Evolutionary conservation across 148 eudicot species (phyloP), one percentile per base, ranked within the genome.

Genomic region (Dysphania ambrosioides): DNA sequence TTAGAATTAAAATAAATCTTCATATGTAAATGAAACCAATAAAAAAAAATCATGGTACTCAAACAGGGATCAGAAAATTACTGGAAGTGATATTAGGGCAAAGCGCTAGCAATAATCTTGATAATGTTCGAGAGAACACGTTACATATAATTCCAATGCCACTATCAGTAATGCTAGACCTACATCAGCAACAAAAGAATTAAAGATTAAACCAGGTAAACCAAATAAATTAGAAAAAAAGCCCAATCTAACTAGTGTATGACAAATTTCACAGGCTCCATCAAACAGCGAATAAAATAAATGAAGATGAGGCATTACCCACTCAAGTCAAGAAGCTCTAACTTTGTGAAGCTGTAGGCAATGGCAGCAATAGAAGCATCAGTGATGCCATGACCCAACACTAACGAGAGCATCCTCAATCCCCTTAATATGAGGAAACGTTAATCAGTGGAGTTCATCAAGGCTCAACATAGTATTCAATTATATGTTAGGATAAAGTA

Each of bases 331-430:
- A 95, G 97, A 68, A 85, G 82, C 78, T 92, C 99, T 29, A 95
- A 82, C 44, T 89, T 90, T 66, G 97, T 73, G 83, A 88, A 92
- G 79, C 89, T 89, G 78, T 92, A 85, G 76, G 90, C 85, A 79
- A 95, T 95, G 44, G 97, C 97, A 69, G 96, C 96, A 71, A 95
- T 90, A 76, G 97, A 95, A 63, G 99, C 97, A 87, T 95, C 97
- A 72, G 90, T 87, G 69, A 93, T 86, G 78, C 93, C 92, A 66
- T 87, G 73, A 67, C 98, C 91, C 77, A 87, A 78, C 53, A 91
- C 86, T 73, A 93, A 81, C 66, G 99, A 95, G 44, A 95, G 97
- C 96, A 92, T 92, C 44, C 84, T 82, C 83, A 95, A 72, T 74
- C 90, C 89, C 89, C 99, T 95, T 85, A 76, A 79, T 6, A 72